These are phyloP conservation scores for Komagataea norvegica DNA, from an alignment of 1,139 yeast species.

Conservation along the genomic window DNA sequence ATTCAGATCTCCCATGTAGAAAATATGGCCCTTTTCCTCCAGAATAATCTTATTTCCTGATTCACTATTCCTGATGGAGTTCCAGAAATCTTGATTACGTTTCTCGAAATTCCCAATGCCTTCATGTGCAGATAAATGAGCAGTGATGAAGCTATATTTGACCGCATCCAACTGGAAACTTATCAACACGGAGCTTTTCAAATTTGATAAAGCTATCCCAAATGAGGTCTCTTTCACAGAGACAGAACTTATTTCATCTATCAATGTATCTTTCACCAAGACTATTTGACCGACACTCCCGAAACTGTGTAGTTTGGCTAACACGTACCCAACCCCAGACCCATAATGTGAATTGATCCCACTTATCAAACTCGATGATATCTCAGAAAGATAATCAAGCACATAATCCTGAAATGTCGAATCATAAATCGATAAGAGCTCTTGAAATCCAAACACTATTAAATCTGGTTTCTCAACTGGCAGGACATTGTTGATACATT, in stretches of 20 bases:
- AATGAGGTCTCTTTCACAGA: slow-evolving; percentile 35
- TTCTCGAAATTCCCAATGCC: slow-evolving; percentile 42
- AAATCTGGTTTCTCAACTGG: slow-evolving; percentile 42
- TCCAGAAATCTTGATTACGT: slow-evolving; percentile 50
- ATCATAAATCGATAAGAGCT: slow-evolving; percentile 60
- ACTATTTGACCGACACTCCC: slow-evolving; percentile 69
- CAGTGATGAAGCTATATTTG: slow-evolving; percentile 55
- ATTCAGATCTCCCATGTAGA: slow-evolving; percentile 80
- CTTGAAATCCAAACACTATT: slow-evolving; percentile 72
- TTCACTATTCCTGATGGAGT: slow-evolving; percentile 49
- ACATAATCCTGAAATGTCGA: slow-evolving; percentile 47
- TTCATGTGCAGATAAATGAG: slow-evolving; percentile 77
- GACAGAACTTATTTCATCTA: background rate
- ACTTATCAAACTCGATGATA: slow-evolving; percentile 39
- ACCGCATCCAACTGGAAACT: slow-evolving; percentile 39
- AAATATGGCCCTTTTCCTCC: slow-evolving; percentile 54
- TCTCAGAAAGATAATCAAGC: slow-evolving; percentile 36
- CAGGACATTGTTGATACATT: slow-evolving; percentile 23
- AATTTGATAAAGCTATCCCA: slow-evolving; percentile 56
- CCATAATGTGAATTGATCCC: slow-evolving; percentile 36
- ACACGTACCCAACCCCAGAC: slow-evolving; percentile 35
- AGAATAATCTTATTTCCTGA: slow-evolving; percentile 52
- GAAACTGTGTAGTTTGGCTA: slow-evolving; percentile 42
- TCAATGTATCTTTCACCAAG: slow-evolving; percentile 27
- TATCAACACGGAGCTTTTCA: slow-evolving; percentile 73